These are phyloP conservation scores for Ceratocystis papillata DNA, from an alignment of 2,329 filamentous ascomycete species.

Conservation along the genomic window DNA sequence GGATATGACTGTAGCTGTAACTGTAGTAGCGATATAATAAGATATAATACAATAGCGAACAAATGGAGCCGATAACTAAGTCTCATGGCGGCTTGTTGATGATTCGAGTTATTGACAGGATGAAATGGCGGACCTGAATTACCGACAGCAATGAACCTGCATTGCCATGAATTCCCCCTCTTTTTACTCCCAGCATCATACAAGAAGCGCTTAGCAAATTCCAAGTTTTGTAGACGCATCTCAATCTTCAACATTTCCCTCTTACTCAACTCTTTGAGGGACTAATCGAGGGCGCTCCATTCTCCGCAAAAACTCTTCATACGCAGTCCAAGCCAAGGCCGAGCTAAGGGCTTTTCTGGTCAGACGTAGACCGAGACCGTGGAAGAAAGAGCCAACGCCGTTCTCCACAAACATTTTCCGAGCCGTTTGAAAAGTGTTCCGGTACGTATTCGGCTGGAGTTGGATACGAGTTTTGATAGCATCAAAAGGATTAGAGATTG, in stretches of 20 bases:
- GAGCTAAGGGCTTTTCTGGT: constrained; percentile 84
- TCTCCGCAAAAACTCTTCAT: constrained; percentile 79
- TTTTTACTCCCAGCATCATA: not conserved
- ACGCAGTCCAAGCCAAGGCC: constrained; percentile 93
- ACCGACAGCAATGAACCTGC: not conserved
- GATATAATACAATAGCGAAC: constrained; percentile 1
- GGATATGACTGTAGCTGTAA: constrained; percentile 14
- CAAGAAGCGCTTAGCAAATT: not conserved
- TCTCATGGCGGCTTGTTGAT: not conserved
- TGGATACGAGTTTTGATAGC: constrained; percentile 92
- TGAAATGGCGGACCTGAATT: not conserved
- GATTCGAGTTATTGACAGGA: not conserved
- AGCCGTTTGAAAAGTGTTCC: constrained; percentile 69
- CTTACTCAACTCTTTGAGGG: constrained; percentile 21
- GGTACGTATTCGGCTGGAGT: constrained; percentile 70
- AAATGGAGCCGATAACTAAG: not conserved
- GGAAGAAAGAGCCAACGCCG: constrained; percentile 67
- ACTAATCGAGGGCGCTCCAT: constrained; percentile 35
- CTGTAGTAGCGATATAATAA: constrained; percentile 9
- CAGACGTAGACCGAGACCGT: constrained; percentile 77
- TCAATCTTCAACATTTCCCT: not conserved
- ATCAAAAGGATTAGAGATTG: constrained; percentile 91
- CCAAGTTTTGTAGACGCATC: no score
- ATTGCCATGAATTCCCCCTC: not conserved
- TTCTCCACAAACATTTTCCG: constrained; percentile 72